phyloP scores from a whole-genome alignment of 371 early-diverging fungal species.

The Blastocladiella emersonii region DNA sequence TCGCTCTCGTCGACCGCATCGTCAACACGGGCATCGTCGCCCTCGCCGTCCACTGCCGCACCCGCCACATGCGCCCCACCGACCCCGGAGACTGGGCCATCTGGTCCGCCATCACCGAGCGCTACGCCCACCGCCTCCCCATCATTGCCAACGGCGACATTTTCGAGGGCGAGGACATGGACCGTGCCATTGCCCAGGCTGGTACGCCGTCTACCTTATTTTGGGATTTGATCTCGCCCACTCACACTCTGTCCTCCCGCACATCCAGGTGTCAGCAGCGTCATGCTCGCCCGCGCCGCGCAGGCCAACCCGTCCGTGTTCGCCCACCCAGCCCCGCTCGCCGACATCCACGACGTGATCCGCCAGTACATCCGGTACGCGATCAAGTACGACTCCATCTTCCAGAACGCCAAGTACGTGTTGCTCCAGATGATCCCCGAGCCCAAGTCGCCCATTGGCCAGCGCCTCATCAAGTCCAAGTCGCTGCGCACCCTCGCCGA shows the following conservation, averaged over 20 bases:
- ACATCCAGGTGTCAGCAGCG: slow-evolving; percentile 36
- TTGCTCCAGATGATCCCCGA: slow-evolving; percentile 67
- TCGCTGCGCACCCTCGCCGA: slow-evolving; percentile 32
- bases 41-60: slow-evolving; percentile 82
- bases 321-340: slow-evolving; percentile 35
- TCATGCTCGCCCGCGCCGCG: slow-evolving; percentile 85
- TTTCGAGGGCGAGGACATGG: slow-evolving; percentile 41
- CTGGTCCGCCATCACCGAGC: slow-evolving; percentile 51
- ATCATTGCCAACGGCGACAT: slow-evolving; percentile 91
- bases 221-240: neutral
- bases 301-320: slow-evolving; percentile 72
- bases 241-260: neutral
- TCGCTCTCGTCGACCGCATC: slow-evolving; percentile 65
- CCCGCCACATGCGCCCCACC: slow-evolving; percentile 52
- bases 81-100: slow-evolving; percentile 75
- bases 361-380: slow-evolving; percentile 49
- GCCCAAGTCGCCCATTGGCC: slow-evolving; percentile 28
- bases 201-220: slow-evolving; percentile 13
- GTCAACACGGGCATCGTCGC: slow-evolving; percentile 76
- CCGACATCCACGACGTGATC: slow-evolving; percentile 37
- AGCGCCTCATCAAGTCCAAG: slow-evolving; percentile 32
- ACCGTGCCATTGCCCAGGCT: slow-evolving; percentile 35
- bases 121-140: slow-evolving; percentile 47
- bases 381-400: slow-evolving; percentile 49
- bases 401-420: slow-evolving; percentile 75